These are phyloP conservation scores for Barnettozyma californica DNA, from an alignment of 805 yeast species.

Conservation along the genomic window DNA sequence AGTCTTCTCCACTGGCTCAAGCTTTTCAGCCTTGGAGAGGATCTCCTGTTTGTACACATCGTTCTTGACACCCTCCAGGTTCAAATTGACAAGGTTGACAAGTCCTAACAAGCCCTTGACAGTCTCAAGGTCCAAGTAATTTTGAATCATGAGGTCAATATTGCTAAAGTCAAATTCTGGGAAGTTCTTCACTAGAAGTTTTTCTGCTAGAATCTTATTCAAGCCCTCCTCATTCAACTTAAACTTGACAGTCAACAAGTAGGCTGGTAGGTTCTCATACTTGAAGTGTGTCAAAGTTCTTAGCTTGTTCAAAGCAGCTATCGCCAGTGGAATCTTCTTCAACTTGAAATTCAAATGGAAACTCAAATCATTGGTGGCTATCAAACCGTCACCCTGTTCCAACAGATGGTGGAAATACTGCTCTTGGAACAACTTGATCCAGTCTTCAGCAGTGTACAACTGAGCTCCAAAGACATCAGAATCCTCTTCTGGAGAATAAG, in stretches of 20 bases:
- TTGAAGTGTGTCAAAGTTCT: slow-evolving; percentile 17
- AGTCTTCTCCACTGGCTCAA: slow-evolving; percentile 21
- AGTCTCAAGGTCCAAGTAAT: slow-evolving; percentile 9
- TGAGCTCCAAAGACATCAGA: slow-evolving; percentile 56
- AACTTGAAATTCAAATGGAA: slow-evolving; percentile 19
- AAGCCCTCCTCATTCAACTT: slow-evolving; percentile 17
- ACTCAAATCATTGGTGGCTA: slow-evolving; percentile 22
- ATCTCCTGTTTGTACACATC: slow-evolving; percentile 13
- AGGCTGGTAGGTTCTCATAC: slow-evolving; percentile 17
- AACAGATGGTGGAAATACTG: slow-evolving; percentile 35
- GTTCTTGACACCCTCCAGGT: slow-evolving; percentile 16
- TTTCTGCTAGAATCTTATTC: slow-evolving; percentile 21
- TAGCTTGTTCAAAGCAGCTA: slow-evolving; percentile 18
- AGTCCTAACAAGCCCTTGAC: slow-evolving; percentile 15
- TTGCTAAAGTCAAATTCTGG: slow-evolving; percentile 14
- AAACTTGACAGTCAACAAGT: slow-evolving; percentile 18
- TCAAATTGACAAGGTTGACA: slow-evolving; percentile 13
- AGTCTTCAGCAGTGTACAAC: slow-evolving; percentile 29
- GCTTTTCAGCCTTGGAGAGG: slow-evolving; percentile 6
- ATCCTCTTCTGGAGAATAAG: slow-evolving; percentile 36
- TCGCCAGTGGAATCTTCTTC: slow-evolving; percentile 22
- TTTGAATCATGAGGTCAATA: slow-evolving; percentile 10
- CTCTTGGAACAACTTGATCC: slow-evolving; percentile 40
- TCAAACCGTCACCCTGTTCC: slow-evolving; percentile 40
- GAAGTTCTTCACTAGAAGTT: slow-evolving; percentile 23